Base-by-base conservation (phyloP, 2,329 filamentous ascomycete genomes). In the Coccinonectria pachysandricola region DNA sequence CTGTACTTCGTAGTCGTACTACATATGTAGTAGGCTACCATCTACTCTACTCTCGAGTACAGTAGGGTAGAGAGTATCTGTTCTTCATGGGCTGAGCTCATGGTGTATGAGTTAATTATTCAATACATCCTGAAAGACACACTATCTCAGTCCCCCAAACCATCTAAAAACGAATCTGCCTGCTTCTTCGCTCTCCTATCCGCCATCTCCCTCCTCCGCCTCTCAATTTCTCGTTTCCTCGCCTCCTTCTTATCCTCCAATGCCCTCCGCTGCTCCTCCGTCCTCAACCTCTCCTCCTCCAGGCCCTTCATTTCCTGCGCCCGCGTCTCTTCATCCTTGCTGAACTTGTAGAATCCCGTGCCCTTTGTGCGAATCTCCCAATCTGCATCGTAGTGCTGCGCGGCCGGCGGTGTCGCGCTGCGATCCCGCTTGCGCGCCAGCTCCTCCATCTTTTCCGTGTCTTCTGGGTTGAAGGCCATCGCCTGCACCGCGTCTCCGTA, bases 261-360 rank as follows among this genome's bases (percentile, higher is more conserved):
- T 40, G 64, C 64, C 34, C 56, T 43, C 32, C 80, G 62, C 41
- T 69, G 68, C 28, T 63, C 59, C 53, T 86, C 79, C 26, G 83
- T 91, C 47, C 74, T 70, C 35, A 62, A 56, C 32, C 82, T 64
- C 51, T 85, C 76, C 41, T 65, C 62, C 37, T 74, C 68, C 29
- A 95, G 59, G 22, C 65, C 68, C 39, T 71, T 66, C 83, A 96
- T 94, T 64, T 96, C 83, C 24, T 45, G 44, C 44, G 57, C 55
- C 48, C 77, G 64, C 37, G 65, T 62, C 39, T 70, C 75, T 47
- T 79, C 76, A 52, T 93, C 80, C 39, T 70, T 71, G 32, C 79
- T 84, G 50, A 98, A 96, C 30, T 80, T 76, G 60, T 86, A 95
- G 57, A 96, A 98, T 0, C 83, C 91, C 0, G 82, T 83, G 4